Percentiles rank a stretch among this genome's conserved stretches.
These are phyloP conservation scores for Dactylellina parvicollis DNA, from an alignment of 2,329 filamentous ascomycete species.

Conservation along the genomic window DNA sequence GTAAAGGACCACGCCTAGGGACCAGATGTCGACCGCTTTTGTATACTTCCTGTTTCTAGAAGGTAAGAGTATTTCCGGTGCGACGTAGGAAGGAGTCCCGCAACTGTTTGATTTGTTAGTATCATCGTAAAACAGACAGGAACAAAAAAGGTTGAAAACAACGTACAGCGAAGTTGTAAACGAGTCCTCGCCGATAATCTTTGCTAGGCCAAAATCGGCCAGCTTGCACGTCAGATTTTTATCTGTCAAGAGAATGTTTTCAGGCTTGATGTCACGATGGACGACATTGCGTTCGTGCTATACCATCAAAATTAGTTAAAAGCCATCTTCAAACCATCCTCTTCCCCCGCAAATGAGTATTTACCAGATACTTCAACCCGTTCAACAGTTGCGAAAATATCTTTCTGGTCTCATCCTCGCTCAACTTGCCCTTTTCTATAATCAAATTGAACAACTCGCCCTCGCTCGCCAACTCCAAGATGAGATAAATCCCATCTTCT, in stretches of 20 bases:
- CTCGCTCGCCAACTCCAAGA: constrained; percentile 88
- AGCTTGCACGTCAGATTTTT: constrained; percentile 87
- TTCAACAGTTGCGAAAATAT: constrained; percentile 92
- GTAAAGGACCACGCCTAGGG: constrained; percentile 94
- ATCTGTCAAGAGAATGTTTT: constrained; percentile 91
- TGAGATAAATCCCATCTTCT: constrained; percentile 85
- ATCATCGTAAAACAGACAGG: neutral
- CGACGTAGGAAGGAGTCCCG: constrained; percentile 72
- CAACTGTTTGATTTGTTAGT: constrained; percentile 30
- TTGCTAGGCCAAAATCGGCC: constrained; percentile 94
- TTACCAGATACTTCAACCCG: constrained; percentile 91
- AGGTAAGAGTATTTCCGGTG: constrained; percentile 90
- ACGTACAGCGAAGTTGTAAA: constrained; percentile 90
- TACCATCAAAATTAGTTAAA: constrained; percentile 43
- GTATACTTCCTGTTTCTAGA: constrained; percentile 86
- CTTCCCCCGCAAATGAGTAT: constrained; percentile 61
- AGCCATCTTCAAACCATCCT: constrained; percentile 15
- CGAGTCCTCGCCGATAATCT: constrained; percentile 97
- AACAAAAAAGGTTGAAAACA: constrained; percentile 1
- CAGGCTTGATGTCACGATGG: constrained; percentile 96
- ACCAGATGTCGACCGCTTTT: constrained; percentile 95
- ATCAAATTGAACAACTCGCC: constrained; percentile 97
- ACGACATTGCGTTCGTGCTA: constrained; percentile 98
- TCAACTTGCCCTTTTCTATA: constrained; percentile 86
- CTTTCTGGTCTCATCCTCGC: constrained; percentile 83